Evolutionary conservation across 192 early-diverging fungal genomes (phyloP).

Genomic region (Backusella sp.): DNA sequence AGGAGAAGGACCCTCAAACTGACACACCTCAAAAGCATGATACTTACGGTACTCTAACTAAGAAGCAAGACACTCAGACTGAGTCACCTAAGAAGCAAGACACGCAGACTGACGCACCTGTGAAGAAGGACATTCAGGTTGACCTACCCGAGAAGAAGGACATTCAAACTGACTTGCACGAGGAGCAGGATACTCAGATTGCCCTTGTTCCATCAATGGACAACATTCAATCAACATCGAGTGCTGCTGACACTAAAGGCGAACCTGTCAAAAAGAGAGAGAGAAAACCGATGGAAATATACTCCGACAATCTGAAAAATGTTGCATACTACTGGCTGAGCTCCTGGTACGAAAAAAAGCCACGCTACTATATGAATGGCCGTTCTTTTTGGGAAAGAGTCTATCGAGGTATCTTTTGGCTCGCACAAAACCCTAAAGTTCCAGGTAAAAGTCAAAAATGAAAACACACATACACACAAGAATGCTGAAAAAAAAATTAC

Average conservation of each 20-base stretch:
- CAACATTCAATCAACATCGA: background rate
- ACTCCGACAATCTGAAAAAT: background rate
- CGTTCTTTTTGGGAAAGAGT: background rate
- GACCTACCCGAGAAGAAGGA: too few species aligned
- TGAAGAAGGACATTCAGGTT: too few species aligned
- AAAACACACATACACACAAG: background rate
- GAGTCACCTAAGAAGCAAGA: too few species aligned
- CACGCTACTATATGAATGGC: background rate
- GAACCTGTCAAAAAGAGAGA: background rate
- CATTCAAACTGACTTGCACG: too few species aligned
- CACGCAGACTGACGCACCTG: too few species aligned
- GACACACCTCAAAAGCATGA: too few species aligned
- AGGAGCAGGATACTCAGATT: background rate
- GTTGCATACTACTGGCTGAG: background rate
- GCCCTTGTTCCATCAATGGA: background rate
- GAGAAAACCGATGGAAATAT: background rate
- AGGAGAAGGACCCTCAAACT: too few species aligned
- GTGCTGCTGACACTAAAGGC: background rate
- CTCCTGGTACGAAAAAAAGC: background rate
- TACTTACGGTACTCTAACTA: too few species aligned
- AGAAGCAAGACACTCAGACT: too few species aligned
- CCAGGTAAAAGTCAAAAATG: background rate
- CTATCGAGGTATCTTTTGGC: background rate
- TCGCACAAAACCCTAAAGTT: background rate
- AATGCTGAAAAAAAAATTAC: background rate